Conservation (phyloP, 1,139 yeast genomes). For the Pichia sp. region DNA sequence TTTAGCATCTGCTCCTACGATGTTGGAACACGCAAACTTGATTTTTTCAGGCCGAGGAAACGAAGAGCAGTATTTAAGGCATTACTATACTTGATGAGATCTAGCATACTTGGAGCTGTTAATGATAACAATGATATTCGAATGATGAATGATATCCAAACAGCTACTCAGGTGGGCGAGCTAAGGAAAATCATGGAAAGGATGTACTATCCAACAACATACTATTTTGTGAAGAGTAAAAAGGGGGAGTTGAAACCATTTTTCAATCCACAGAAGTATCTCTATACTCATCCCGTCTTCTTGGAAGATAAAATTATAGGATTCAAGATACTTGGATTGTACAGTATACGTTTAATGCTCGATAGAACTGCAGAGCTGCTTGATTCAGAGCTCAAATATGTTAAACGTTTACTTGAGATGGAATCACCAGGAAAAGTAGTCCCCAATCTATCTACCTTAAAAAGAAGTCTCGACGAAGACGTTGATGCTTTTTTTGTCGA, state of each 20-base stretch:
- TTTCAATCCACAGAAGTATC: slow-evolving; percentile 6
- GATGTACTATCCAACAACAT: slow-evolving; percentile 11
- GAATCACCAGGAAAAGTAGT: too few species aligned
- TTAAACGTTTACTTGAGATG: slow-evolving; percentile 1
- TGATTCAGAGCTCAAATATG: slow-evolving; percentile 1
- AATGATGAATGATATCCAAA: slow-evolving; percentile 1
- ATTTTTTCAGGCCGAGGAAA: slow-evolving; percentile 3
- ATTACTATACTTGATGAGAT: slow-evolving; percentile 9
- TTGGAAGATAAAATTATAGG: slow-evolving; percentile 11
- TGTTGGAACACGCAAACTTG: background rate
- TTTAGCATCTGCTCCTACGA: slow-evolving; percentile 7
- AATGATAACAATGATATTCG: slow-evolving; percentile 4
- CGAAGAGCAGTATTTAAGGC: slow-evolving; percentile 5
- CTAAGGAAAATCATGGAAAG: slow-evolving; percentile 6
- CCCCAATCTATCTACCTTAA: background rate
- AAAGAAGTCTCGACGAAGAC: background rate
- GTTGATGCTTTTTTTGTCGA: background rate
- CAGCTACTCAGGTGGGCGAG: slow-evolving; percentile 7
- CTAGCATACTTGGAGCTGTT: slow-evolving; percentile 7
- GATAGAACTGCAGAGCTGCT: slow-evolving; percentile 2
- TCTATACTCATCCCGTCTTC: slow-evolving; percentile 10
- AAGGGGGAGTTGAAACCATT: slow-evolving; percentile 4
- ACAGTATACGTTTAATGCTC: slow-evolving; percentile 6
- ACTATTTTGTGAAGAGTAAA: slow-evolving; percentile 5
- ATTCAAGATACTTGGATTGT: slow-evolving; percentile 7